Conservation (phyloP, 345 rosid genomes). For the Lumnitzera racemosa region DNA sequence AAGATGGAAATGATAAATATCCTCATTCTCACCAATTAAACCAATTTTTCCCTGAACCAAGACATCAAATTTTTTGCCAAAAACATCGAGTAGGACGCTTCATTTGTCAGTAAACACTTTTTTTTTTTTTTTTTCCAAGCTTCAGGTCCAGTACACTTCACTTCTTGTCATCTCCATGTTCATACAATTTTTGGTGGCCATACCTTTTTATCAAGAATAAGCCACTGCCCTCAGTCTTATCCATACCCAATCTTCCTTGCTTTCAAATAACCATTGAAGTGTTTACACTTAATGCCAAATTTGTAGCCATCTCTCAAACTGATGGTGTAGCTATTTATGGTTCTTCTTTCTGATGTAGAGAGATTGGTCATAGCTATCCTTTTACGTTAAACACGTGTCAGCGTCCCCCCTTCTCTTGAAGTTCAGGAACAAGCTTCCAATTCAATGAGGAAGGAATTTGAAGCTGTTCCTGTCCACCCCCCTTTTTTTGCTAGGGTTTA, state of each 20-base stretch:
- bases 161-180: neutral
- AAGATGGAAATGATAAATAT: neutral
- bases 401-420: neutral
- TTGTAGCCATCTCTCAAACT: neutral
- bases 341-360: too few species aligned
- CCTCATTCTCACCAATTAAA: neutral
- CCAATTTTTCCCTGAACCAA: constrained; percentile 2
- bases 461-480: neutral
- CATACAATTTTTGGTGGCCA: constrained; percentile 8
- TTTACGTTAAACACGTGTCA: too few species aligned
- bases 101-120: neutral
- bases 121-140: neutral
- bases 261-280: constrained; percentile 29
- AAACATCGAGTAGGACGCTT: neutral
- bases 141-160: constrained; percentile 5
- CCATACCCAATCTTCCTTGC: constrained; percentile 15
- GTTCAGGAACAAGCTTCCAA: constrained; percentile 3
- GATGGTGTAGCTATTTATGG: too few species aligned
- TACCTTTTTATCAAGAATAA: constrained; percentile 7
- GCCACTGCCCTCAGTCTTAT: constrained; percentile 11
- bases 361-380: too few species aligned
- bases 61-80: constrained; percentile 7
- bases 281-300: constrained; percentile 17
- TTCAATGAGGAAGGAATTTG: constrained; percentile 1
- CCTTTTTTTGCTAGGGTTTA: too few species aligned